Evolutionary conservation across 495 filamentous ascomycete genomes (phyloP).

Genomic region (Xylaria flabelliformis): DNA sequence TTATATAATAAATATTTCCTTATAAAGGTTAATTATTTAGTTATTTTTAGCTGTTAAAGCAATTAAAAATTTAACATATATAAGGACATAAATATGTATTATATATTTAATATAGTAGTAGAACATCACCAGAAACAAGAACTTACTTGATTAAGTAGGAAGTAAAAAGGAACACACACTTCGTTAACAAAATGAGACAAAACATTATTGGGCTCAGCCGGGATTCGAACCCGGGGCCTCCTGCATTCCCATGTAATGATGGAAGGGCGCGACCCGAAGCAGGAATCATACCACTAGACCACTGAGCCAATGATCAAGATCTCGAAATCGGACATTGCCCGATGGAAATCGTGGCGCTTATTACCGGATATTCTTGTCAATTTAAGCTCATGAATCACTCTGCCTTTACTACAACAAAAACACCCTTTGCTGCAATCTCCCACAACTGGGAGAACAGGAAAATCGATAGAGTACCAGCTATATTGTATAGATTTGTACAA

Average conservation of each 20-base stretch:
- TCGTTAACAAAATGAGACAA: neutral
- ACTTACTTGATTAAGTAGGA: too few relatives aligned
- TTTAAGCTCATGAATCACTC: neutral
- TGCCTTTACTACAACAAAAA: neutral
- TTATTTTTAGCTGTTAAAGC: too few relatives aligned
- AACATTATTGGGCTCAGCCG: constrained; percentile 24
- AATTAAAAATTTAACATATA: too few relatives aligned
- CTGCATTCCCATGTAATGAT: constrained; percentile 30
- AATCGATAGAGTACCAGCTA: neutral
- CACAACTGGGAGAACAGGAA: neutral
- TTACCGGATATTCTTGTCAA: neutral
- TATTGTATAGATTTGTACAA: neutral
- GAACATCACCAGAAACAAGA: too few relatives aligned
- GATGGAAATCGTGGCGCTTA: neutral
- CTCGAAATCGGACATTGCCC: neutral
- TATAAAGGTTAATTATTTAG: too few relatives aligned
- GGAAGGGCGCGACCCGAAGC: constrained; percentile 29
- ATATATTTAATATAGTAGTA: too few relatives aligned
- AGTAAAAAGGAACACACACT: too few relatives aligned
- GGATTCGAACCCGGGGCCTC: constrained; percentile 33
- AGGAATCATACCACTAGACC: constrained; percentile 34
- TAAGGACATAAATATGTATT: too few relatives aligned
- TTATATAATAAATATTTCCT: too few relatives aligned
- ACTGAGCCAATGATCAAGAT: constrained; percentile 18
- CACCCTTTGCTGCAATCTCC: neutral